A percentile compares a stretch with the other conserved stretches of the same genome.
Evolutionary conservation across 2,329 filamentous ascomycete species (phyloP).

Genomic region (Trichocomaceae sp.): DNA sequence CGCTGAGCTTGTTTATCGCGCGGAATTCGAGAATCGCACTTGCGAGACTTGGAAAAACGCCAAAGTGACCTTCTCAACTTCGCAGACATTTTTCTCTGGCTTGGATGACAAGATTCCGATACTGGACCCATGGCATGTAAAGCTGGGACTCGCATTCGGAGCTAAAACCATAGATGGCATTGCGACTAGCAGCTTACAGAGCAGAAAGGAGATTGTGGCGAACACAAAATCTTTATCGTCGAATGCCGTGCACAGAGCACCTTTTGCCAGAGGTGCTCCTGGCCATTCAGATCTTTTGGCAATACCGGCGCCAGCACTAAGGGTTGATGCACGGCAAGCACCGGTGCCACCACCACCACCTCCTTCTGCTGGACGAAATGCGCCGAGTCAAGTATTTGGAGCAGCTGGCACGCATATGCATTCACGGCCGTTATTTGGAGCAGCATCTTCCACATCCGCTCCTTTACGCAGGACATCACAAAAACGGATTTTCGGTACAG

Average conservation of each 20-base stretch:
- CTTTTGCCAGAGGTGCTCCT: neutral
- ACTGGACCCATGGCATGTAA: conserved; percentile 53
- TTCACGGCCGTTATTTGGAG: neutral
- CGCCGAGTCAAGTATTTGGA: neutral
- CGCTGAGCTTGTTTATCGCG: conserved; percentile 54
- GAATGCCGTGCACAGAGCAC: neutral
- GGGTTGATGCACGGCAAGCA: too few relatives aligned
- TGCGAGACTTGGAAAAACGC: conserved; percentile 59
- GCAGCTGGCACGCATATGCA: too few relatives aligned
- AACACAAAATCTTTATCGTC: neutral
- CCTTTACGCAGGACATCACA: neutral
- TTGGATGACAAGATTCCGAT: conserved; percentile 51
- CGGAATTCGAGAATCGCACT: conserved; percentile 55
- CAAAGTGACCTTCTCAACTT: conserved; percentile 57
- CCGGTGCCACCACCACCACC: too few relatives aligned
- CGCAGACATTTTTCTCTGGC: conserved; percentile 53
- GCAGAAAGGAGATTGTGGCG: conserved; percentile 5
- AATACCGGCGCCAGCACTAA: neutral
- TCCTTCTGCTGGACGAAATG: too few relatives aligned
- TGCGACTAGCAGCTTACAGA: conserved; percentile 15
- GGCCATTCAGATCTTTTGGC: neutral
- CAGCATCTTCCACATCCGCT: neutral
- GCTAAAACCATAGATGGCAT: conserved; percentile 16
- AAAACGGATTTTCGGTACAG: neutral
- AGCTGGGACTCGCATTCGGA: conserved; percentile 34